phyloP scores from a whole-genome alignment of 1,139 yeast species.

The Taiozyma sp. region DNA sequence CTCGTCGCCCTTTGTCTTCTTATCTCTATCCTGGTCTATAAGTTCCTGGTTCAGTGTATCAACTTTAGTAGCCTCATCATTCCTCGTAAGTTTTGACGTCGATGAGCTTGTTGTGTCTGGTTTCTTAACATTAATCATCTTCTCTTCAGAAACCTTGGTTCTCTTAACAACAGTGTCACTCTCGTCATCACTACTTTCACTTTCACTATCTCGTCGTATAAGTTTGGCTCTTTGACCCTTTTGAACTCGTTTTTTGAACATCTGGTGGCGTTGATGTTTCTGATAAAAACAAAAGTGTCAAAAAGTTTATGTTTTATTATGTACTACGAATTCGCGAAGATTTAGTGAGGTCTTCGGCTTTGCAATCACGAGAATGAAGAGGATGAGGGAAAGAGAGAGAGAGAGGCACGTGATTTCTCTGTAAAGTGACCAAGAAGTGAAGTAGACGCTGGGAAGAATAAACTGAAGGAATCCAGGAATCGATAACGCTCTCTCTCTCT shows the following conservation, averaged over 20 bases:
- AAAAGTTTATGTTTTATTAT: background rate
- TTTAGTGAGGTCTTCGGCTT: too few species aligned
- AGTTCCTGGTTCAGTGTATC: constrained; percentile 31
- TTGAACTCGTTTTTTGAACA: constrained; percentile 31
- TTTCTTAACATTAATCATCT: background rate
- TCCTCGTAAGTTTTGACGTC: constrained; percentile 11
- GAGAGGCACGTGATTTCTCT: too few species aligned
- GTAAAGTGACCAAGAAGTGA: too few species aligned
- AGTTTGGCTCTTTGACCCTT: constrained; percentile 7
- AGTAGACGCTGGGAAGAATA: too few species aligned
- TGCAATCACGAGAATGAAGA: too few species aligned
- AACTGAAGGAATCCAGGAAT: too few species aligned
- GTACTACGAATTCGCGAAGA: background rate
- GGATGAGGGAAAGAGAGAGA: too few species aligned
- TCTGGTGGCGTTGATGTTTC: constrained; percentile 4
- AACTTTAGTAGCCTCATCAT: constrained; percentile 31
- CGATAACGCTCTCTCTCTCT: too few species aligned
- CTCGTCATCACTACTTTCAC: background rate
- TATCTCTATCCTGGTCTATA: constrained; percentile 17
- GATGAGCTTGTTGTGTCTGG: background rate
- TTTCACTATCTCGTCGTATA: constrained; percentile 9
- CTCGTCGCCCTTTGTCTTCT: constrained; percentile 6
- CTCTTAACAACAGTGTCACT: constrained; percentile 8
- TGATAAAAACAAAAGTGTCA: background rate
- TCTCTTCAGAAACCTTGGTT: background rate